Base-by-base conservation (phyloP, 768 basidiomycete species). In the Amanita polypyramis region DNA sequence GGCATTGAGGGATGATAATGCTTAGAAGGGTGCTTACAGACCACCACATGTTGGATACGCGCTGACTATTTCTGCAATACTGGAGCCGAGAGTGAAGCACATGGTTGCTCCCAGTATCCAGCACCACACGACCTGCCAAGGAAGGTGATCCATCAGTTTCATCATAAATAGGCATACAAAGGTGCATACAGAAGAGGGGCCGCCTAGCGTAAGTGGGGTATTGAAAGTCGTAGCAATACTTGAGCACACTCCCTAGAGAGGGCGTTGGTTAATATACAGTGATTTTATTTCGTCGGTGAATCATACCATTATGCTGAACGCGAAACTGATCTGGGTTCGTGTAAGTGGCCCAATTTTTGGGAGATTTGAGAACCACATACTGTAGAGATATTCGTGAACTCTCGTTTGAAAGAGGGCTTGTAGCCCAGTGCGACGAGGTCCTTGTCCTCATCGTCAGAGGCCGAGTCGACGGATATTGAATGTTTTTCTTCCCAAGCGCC, bases 311-410 rank as follows among this genome's bases (percentile, higher is more conserved):
- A 85, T 87, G 57, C 80, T 83, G 67, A 83, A 85, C 15, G 83
- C 80, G 60, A 83, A 86, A 58, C 79, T 79, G 45, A 82, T 82
- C 80, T 82, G 51, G 3, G 17, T 3, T 14, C 14, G 6, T 33
- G 33, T 27, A 43, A 25, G 33, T 14, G 6, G 41, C 32, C 29
- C 20, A 51, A 42, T 14, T 38, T 40, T 29, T 27, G 45, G 53
- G n/a, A 45, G 19, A 19, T 17, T 47, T 34, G 11, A 17, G 17
- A 8, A 39, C 33, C 10, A 56, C 77, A 51, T 53, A 83, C 82
- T 51, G 84, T 86, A n/a, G 83, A 82, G 27, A 89, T 62, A 57
- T 86, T 87, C 5, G 83, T 79, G 56, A 92, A 92, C 69, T 92
- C 89, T 50, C 89, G 74, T 62, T 79, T 80, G 70, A 92, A 91